Base-by-base conservation (phyloP, 1,139 yeast genomes). In the Scheffersomyces segobiensis region DNA sequence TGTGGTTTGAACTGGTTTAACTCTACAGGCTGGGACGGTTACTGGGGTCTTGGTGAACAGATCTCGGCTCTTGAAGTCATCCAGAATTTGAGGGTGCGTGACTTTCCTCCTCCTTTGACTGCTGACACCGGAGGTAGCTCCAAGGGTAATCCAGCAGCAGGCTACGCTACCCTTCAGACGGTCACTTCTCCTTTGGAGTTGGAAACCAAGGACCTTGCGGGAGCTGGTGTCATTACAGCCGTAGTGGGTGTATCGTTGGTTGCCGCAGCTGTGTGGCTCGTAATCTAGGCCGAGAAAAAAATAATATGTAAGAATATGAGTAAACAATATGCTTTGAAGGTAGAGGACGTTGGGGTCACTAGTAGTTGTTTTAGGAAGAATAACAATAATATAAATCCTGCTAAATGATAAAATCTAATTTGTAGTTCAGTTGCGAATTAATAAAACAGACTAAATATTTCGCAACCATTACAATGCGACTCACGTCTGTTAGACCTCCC, bases 181-280 rank as follows among this genome's bases (percentile, higher is more conserved):
- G 70, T 76, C 59, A 71, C 77, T 1, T 56, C 72, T 46, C 82
- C 89, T 5, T 78, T 92, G 65, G 67, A 72, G 19, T 78, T 91
- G 54, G 80, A 80, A 52, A 69, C 76, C 1, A 89, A 88, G 55
- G 97, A 92, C 69, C 83, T 76, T 62, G 97, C 96, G 0, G 98
- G 97, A 58, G 98, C 98, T 0, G 91, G 95, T 53, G 84, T 93
- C 55, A 85, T 93, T 60, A 93, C 98, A 1, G 91, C 89, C 8
- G 71, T 92, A 46, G 80, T 92, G 55, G 88, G 93, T 56, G 80
- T 85, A 3, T 81, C 88, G 3, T 76, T 91, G 54, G 75, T 90
- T 49, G 91, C 86, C 5, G 77, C 88, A 50, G 87, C 88, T 50
- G 81, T 86, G 48, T 93, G 98, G 98, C 80, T 92, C 71, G 74